phyloP scores from a whole-genome alignment of 1,139 yeast genomes.

The Nakaseomyces delphensis region DNA sequence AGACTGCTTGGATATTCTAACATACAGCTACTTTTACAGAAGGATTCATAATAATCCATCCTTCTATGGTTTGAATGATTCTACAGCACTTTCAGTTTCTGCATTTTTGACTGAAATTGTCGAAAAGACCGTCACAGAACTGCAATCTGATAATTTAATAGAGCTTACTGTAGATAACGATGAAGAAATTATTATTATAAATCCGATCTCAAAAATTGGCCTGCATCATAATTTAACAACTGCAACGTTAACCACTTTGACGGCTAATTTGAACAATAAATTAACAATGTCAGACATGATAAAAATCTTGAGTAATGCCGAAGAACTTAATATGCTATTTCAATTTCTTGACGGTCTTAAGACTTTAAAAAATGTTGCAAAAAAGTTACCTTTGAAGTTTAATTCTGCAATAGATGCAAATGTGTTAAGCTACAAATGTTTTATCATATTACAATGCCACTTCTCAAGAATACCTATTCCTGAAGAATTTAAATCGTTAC shows the following conservation, averaged over 20 bases:
- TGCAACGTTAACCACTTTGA: conserved; percentile 52
- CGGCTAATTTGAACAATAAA: conserved; percentile 42
- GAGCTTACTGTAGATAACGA: conserved; percentile 41
- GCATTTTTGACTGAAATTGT: conserved; percentile 76
- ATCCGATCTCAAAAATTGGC: conserved; percentile 42
- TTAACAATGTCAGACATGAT: conserved; percentile 56
- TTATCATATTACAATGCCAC: conserved; percentile 72
- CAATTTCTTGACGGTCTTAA: conserved; percentile 52
- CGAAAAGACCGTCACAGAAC: conserved; percentile 61
- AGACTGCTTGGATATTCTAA: conserved; percentile 85
- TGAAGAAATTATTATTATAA: conserved; percentile 33
- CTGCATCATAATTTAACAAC: conserved; percentile 61
- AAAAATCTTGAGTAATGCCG: conserved; percentile 51
- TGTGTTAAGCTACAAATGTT: conserved; percentile 60
- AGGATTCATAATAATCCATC: conserved; percentile 78
- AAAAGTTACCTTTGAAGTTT: conserved; percentile 53
- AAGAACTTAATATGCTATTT: conserved; percentile 60
- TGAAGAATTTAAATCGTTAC: conserved; percentile 53
- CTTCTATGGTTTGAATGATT: conserved; percentile 67
- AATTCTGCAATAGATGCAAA: conserved; percentile 35
- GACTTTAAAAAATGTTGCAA: conserved; percentile 43
- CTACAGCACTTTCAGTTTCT: conserved; percentile 60
- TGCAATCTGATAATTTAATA: conserved; percentile 52
- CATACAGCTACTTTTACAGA: conserved; percentile 75
- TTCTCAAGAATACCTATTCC: conserved; percentile 56